Conservation (phyloP, 306 rosid species). For the Begonia peltatifolia region DNA sequence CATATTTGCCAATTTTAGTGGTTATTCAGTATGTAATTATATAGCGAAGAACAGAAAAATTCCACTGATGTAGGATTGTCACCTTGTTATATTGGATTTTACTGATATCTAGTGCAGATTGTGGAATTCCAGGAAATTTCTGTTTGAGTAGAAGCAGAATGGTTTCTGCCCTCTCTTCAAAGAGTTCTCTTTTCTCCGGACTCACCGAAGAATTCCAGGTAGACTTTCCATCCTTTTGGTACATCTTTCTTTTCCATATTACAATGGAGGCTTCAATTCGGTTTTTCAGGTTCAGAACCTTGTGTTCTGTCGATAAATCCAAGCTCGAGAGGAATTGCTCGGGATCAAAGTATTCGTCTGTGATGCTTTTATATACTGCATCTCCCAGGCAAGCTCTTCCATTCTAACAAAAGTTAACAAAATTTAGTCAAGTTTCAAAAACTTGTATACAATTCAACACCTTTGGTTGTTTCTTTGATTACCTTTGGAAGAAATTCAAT, state of each 20-base stretch:
- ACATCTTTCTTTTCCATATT: slow-evolving; percentile 90
- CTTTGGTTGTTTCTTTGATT: neutral
- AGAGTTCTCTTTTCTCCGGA: slow-evolving; percentile 74
- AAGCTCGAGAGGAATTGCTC: slow-evolving; percentile 41
- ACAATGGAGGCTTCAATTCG: slow-evolving; percentile 81
- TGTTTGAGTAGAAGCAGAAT: slow-evolving; percentile 62
- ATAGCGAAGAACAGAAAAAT: no score
- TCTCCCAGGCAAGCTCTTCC: slow-evolving; percentile 86
- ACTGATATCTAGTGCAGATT: slow-evolving; percentile 79
- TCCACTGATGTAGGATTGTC: neutral
- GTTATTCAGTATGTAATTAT: neutral
- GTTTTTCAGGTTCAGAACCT: slow-evolving; percentile 70
- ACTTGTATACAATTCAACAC: slow-evolving; percentile 1
- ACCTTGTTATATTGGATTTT: slow-evolving; percentile 81
- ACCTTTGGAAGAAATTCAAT: slow-evolving; percentile 89
- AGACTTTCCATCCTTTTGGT: slow-evolving; percentile 61
- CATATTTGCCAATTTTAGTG: neutral
- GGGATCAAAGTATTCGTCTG: slow-evolving; percentile 61
- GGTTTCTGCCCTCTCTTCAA: slow-evolving; percentile 87
- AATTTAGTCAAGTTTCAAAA: slow-evolving; percentile 4
- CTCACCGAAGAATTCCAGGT: slow-evolving; percentile 82
- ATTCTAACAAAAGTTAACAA: slow-evolving; percentile 30
- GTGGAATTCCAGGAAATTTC: slow-evolving; percentile 80
- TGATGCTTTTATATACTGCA: slow-evolving; percentile 50
- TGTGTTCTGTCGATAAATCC: slow-evolving; percentile 75